Evolutionary conservation across 306 rosid species (phyloP), one percentile per base, ranked within the genome.

Genomic region (Castanea crenata): DNA sequence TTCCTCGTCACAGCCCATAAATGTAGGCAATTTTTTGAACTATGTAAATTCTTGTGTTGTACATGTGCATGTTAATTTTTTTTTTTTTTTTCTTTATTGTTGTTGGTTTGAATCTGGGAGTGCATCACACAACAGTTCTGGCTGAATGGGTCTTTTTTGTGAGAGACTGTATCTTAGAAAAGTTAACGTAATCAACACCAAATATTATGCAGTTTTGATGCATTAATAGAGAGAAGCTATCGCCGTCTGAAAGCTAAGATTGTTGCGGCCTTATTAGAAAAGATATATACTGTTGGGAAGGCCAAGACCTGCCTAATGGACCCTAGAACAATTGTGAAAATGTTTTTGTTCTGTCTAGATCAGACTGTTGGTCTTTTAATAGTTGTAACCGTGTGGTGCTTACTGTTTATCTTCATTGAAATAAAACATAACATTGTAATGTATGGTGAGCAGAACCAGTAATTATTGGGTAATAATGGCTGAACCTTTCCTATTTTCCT

Each of bases 401-500:
- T 54, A 5, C 69, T 49, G 12, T 70, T 57, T 57, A 57, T 21
- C 27, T 78, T 79, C 34, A 11, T 49, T 68, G 58, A 32, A 76
- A 55, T 56, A 7, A 19, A 56, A 16, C n/a, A 8, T 55, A 11
- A 5, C 19, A 61, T 55, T 65, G 13, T 62, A 11, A 5, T 29
- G 6, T 18, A 59, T 59, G 67, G 67, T 59, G 67, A 59, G 34
- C 8, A 23, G 65, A 59, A n/a, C 59, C 38, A 21, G 46, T 61
- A 12, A 29, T 21, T 49, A 1, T 1, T 54, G 12, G 58, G 63
- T 55, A 69, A 69, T 61, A 56, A 35, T 73, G 81, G 19, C 51
- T 61, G 56, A 76, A 12, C 15, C 44, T 57, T 57, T 74, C 59
- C 46, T 63, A 34, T 81, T 75, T 58, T 71, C 75, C 71, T 71